Percentiles rank a stretch among this genome's conserved stretches.
Evolutionary conservation across 495 filamentous ascomycete genomes (phyloP).

Genomic region (Neurospora sp.): DNA sequence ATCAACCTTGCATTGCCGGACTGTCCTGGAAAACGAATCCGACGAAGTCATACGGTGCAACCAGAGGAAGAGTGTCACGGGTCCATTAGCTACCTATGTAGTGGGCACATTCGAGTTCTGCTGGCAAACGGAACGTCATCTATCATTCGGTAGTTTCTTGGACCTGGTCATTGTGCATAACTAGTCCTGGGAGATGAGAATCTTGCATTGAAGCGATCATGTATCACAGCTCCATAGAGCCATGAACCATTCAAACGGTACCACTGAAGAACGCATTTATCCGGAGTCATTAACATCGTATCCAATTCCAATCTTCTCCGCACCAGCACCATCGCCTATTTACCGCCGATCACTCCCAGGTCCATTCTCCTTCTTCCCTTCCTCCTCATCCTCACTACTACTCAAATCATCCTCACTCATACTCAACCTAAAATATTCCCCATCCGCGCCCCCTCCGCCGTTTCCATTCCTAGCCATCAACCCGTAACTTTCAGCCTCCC

Average conservation of each 20-base stretch:
- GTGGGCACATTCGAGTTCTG: background rate
- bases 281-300: background rate
- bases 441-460: background rate
- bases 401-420: slow-evolving; percentile 19
- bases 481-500: slow-evolving; percentile 3
- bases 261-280: background rate
- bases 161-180: background rate
- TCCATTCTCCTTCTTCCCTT: background rate
- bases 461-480: background rate
- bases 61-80: background rate
- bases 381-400: slow-evolving; percentile 10
- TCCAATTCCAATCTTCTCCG: background rate
- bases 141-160: background rate
- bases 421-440: slow-evolving; percentile 17
- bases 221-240: background rate
- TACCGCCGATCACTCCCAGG: background rate
- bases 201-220: background rate
- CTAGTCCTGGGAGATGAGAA: background rate
- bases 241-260: background rate
- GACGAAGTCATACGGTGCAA: too few relatives aligned
- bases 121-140: background rate
- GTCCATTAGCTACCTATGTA: too few relatives aligned
- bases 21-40: too few relatives aligned
- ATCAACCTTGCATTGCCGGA: too few relatives aligned
- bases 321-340: background rate